Evolutionary conservation across 2,329 filamentous ascomycete species (phyloP), one percentile per base, ranked within the genome.

Genomic region (Fusarium keratoplasticum): DNA sequence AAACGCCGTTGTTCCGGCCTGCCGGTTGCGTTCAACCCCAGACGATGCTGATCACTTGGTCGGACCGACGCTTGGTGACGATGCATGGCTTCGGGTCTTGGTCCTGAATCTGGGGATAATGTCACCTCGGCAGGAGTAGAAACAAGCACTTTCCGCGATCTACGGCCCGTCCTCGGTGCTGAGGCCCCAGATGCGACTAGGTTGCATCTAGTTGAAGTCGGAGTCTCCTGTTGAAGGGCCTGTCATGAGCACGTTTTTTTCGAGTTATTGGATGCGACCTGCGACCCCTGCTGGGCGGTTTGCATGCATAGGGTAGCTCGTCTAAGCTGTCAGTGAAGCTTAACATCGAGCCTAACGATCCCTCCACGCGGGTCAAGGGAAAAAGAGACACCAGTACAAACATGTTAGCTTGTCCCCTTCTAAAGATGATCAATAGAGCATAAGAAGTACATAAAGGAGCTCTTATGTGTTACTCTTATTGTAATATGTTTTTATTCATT

Each of bases 101-200:
- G 31, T 20, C 22, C 72, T 65, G 52, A 59, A 68, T 61, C 33
- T 65, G 55, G 65, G 59, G 33, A 66, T 7, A 42, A 63, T 62
- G 61, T 54, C 50, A 67, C 67, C 36, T 61, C 20, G 60, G 61
- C 50, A 61, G 47, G 22, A 52, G 22, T 36, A 42, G 35, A 36
- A 44, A 55, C 40, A 33, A 59, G 40, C 47, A 69, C 47, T 27
- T 40, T 59, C 35, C 38, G 47, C 16, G 52, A 64, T 70, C 63
- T 67, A 50, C 71, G 73, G 73, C 71, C 71, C 70, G 65, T 76
- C 62, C 65, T 74, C 73, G 71, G 73, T 35, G 61, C 44, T 57
- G 54, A 64, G 29, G n/a, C 42, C 73, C 36, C 64, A 71, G 73
- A 64, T 61, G 64, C 11, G 70, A 73, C 61, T 64, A 74, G 67